phyloP scores from a whole-genome alignment of 2,329 filamentous ascomycete genomes.

The Fusarium beomiforme region DNA sequence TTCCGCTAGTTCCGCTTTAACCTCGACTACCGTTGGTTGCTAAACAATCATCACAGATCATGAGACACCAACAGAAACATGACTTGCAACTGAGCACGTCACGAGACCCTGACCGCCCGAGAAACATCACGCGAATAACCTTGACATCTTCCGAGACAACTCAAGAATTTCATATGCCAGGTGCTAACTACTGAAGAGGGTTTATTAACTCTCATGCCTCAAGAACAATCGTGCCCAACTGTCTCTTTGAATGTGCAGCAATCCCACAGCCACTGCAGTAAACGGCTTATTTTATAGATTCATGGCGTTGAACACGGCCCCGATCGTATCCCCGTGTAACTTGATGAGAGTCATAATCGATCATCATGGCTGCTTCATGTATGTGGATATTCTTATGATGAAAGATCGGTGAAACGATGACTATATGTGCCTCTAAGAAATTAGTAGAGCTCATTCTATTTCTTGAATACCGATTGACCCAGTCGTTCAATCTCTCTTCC shows the following conservation, averaged over 20 bases:
- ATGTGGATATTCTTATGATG: not conserved
- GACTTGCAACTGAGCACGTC: conserved; percentile 14
- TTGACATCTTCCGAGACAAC: conserved; percentile 20
- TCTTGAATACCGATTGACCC: conserved; percentile 67
- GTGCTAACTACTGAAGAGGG: not conserved
- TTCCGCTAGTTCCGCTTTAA: conserved; percentile 11
- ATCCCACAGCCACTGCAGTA: conserved; percentile 16
- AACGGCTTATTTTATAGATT: not conserved
- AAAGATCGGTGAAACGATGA: conserved; percentile 8
- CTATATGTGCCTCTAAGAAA: conserved; percentile 14
- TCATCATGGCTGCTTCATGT: not conserved
- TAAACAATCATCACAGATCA: not conserved
- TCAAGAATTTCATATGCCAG: conserved; percentile 10
- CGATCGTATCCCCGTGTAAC: not conserved
- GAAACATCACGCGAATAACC: conserved; percentile 16
- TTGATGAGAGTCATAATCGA: not conserved
- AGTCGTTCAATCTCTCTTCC: conserved; percentile 85
- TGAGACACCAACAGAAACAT: conserved; percentile 22
- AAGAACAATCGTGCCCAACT: not conserved
- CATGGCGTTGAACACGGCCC: conserved; percentile 13
- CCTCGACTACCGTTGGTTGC: not conserved
- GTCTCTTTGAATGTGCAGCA: not conserved
- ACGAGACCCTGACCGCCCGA: conserved; percentile 21
- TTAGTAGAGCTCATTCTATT: conserved; percentile 30
- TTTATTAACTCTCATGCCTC: conserved; percentile 8